These are phyloP conservation scores for Pleurozium schreberi DNA, from an alignment of 225 moss, liverwort and hornwort genomes.

Conservation along the genomic window DNA sequence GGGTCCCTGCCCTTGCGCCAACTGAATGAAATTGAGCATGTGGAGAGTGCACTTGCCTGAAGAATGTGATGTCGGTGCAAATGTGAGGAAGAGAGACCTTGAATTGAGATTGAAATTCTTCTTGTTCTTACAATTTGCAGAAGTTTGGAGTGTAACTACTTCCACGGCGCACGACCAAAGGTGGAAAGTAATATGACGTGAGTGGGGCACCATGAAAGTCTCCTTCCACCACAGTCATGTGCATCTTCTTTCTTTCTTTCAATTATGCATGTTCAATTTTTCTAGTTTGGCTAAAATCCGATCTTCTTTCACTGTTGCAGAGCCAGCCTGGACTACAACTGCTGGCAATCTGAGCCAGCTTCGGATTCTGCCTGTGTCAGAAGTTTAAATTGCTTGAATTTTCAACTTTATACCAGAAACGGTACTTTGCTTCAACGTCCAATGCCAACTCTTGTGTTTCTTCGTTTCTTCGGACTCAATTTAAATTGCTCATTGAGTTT, in stretches of 20 bases:
- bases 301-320: background rate
- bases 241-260: background rate
- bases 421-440: slow-evolving; percentile 1
- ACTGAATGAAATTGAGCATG: background rate
- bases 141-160: slow-evolving; percentile 22
- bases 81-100: background rate
- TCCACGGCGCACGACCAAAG: slow-evolving; percentile 7
- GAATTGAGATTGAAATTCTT: background rate
- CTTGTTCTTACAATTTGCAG: background rate
- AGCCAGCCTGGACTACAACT: slow-evolving; percentile 12
- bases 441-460: background rate
- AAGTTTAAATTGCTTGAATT: slow-evolving; percentile 9
- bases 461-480: background rate
- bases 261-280: background rate
- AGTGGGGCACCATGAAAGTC: background rate
- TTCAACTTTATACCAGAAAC: background rate
- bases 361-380: slow-evolving; percentile 9
- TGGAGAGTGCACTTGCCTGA: background rate
- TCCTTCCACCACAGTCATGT: background rate
- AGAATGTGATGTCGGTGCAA: background rate
- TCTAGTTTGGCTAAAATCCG: background rate
- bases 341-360: background rate
- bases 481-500: background rate
- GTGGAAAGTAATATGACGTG: slow-evolving; percentile 7
- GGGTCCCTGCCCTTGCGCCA: background rate